These are phyloP conservation scores for Phytophthora podocarpi DNA, from an alignment of 352 stramenopile genomes.

Conservation along the genomic window DNA sequence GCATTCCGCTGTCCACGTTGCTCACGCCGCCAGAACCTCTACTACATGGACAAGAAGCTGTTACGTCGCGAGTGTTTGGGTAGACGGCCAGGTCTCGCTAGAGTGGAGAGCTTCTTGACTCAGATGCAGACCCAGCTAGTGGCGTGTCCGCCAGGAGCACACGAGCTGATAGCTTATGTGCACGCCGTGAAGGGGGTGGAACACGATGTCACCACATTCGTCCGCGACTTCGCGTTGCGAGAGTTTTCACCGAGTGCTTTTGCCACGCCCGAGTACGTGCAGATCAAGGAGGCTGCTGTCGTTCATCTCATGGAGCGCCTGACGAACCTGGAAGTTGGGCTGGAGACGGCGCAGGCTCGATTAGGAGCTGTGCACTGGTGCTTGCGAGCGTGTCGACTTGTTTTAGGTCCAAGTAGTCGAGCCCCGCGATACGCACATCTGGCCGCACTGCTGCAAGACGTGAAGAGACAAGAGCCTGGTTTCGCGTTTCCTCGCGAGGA, in stretches of 20 bases:
- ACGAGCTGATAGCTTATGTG: slow-evolving; percentile 62
- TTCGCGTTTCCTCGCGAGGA: slow-evolving; percentile 69
- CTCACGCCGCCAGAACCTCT: slow-evolving; percentile 65
- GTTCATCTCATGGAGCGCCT: slow-evolving; percentile 66
- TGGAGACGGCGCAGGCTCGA: slow-evolving; percentile 57
- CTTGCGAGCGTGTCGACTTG: slow-evolving; percentile 68
- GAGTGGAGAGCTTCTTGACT: slow-evolving; percentile 58
- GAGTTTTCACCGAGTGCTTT: slow-evolving; percentile 62
- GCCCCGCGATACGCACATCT: slow-evolving; percentile 75
- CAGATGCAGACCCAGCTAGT: slow-evolving; percentile 65
- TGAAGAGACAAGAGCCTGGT: slow-evolving; percentile 39
- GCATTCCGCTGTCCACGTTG: slow-evolving; percentile 78
- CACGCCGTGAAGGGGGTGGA: slow-evolving; percentile 49
- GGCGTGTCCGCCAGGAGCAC: slow-evolving; percentile 52
- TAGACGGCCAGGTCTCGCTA: slow-evolving; percentile 49
- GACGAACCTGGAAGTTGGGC: slow-evolving; percentile 58
- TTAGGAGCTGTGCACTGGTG: slow-evolving; percentile 80
- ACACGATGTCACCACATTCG: slow-evolving; percentile 41
- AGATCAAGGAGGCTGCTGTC: slow-evolving; percentile 23
- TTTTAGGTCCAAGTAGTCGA: slow-evolving; percentile 46
- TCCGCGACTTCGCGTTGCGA: slow-evolving; percentile 42
- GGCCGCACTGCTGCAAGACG: slow-evolving; percentile 66
- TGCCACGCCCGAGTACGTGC: slow-evolving; percentile 44
- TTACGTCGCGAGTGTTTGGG: slow-evolving; percentile 50
- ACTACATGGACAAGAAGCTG: slow-evolving; percentile 71